Percentiles rank a stretch among this genome's conserved stretches.
phyloP scores from a whole-genome alignment of 192 early-diverging fungal species.

The Coemansia sp. region DNA sequence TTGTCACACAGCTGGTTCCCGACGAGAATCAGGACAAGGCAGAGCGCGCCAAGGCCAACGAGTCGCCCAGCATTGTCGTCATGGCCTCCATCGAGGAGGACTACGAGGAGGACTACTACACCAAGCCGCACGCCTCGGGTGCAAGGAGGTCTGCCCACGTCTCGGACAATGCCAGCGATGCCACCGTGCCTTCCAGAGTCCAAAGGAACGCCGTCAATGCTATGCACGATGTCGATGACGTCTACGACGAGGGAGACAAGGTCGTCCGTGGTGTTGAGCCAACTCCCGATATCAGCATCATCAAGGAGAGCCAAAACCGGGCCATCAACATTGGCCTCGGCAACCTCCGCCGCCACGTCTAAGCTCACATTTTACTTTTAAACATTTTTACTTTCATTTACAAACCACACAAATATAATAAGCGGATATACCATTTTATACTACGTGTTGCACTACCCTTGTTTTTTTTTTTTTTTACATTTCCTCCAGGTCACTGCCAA shows the following conservation, averaged over 20 bases:
- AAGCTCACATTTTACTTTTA: constrained; percentile 11
- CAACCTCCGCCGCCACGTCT: constrained; percentile 45
- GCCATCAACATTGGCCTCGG: constrained; percentile 54
- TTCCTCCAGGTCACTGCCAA: constrained; percentile 73
- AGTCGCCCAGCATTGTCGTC: constrained; percentile 48
- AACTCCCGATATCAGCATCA: constrained; percentile 27
- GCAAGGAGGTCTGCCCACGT: background rate
- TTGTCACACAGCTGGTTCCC: constrained; percentile 41
- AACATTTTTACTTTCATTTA: constrained; percentile 4
- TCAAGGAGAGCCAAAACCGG: constrained; percentile 54
- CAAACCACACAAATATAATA: constrained; percentile 1
- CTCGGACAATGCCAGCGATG: background rate
- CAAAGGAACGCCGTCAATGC: constrained; percentile 24
- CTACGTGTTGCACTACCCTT: constrained; percentile 35
- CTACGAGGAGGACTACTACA: constrained; percentile 48
- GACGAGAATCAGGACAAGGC: constrained; percentile 24
- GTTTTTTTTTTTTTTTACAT: constrained; percentile 29
- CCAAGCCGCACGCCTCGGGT: background rate
- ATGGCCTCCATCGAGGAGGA: constrained; percentile 50
- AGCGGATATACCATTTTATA: constrained; percentile 16
- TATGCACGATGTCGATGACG: background rate
- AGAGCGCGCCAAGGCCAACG: constrained; percentile 11
- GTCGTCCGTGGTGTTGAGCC: constrained; percentile 38
- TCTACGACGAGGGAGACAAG: constrained; percentile 20
- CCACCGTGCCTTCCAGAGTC: background rate